Percentiles rank a stretch among this genome's conserved stretches.
Evolutionary conservation across 805 yeast genomes (phyloP).

Genomic region (Candida khao-thaluensis): DNA sequence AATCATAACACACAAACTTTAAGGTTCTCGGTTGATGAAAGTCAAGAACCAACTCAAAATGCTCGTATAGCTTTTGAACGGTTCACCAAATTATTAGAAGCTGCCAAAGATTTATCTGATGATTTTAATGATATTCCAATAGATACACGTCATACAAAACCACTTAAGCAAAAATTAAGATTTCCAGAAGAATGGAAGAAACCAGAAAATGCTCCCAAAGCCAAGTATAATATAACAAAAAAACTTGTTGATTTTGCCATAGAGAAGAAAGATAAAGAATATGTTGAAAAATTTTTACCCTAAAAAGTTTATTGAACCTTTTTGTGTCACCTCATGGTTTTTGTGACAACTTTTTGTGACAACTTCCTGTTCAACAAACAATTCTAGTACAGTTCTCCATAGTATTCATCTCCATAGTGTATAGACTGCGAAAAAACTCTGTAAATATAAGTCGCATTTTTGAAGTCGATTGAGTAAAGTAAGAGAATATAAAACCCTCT

Average conservation of each 20-base stretch:
- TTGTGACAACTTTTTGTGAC: too few species aligned
- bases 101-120: constrained; percentile 62
- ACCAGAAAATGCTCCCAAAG: constrained; percentile 64
- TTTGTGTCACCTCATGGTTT: too few species aligned
- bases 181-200: constrained; percentile 81
- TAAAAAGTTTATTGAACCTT: too few species aligned
- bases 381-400: too few species aligned
- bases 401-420: neutral
- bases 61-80: constrained; percentile 68
- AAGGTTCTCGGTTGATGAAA: constrained; percentile 63
- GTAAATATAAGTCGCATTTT: constrained; percentile 1
- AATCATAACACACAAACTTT: constrained; percentile 59
- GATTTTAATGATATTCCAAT: constrained; percentile 76
- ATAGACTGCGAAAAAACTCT: constrained; percentile 1
- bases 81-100: constrained; percentile 58
- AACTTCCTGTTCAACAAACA: too few species aligned
- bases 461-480: neutral
- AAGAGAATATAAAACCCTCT: neutral
- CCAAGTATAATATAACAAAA: constrained; percentile 34
- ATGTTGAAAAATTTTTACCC: constrained; percentile 25
- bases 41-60: constrained; percentile 81
- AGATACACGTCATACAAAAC: constrained; percentile 68
- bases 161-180: constrained; percentile 33
- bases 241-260: constrained; percentile 34
- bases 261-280: constrained; percentile 31